phyloP scores from a whole-genome alignment of 176 grass and related monocot species.

The Ensete ventricosum region DNA sequence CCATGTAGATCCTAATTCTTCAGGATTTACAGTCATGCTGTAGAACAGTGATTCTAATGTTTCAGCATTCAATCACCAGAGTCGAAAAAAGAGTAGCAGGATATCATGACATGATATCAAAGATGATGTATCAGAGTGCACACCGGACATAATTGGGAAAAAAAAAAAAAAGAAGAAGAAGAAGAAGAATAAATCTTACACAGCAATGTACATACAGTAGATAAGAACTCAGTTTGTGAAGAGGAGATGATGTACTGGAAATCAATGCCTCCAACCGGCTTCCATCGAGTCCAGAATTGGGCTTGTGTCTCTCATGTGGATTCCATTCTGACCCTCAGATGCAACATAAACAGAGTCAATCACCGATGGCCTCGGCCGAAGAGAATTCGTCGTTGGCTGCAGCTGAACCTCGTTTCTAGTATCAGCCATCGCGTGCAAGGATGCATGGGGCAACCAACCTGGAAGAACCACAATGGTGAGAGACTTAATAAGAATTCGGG shows the following conservation, averaged over 20 bases:
- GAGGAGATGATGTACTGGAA: not conserved
- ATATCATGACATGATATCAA: not conserved
- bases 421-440: not conserved
- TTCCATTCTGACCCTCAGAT: not conserved
- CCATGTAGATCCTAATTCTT: too few relatives aligned
- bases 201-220: not conserved
- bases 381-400: not conserved
- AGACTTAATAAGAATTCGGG: not conserved
- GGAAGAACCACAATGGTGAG: not conserved
- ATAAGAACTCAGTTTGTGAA: not conserved
- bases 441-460: slow-evolving; percentile 17
- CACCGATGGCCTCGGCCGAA: not conserved
- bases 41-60: too few relatives aligned
- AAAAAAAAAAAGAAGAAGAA: too few relatives aligned
- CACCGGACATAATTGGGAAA: too few relatives aligned
- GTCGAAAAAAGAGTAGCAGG: not conserved
- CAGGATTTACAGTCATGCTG: too few relatives aligned
- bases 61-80: too few relatives aligned
- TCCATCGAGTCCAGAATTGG: slow-evolving; percentile 13
- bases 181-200: not conserved
- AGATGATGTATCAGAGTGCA: not conserved
- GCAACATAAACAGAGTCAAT: not conserved
- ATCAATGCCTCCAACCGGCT: not conserved
- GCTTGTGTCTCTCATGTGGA: not conserved
- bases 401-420: not conserved